Conservation (phyloP, 2,329 filamentous ascomycete species). For the Neofusicoccum cordaticola region DNA sequence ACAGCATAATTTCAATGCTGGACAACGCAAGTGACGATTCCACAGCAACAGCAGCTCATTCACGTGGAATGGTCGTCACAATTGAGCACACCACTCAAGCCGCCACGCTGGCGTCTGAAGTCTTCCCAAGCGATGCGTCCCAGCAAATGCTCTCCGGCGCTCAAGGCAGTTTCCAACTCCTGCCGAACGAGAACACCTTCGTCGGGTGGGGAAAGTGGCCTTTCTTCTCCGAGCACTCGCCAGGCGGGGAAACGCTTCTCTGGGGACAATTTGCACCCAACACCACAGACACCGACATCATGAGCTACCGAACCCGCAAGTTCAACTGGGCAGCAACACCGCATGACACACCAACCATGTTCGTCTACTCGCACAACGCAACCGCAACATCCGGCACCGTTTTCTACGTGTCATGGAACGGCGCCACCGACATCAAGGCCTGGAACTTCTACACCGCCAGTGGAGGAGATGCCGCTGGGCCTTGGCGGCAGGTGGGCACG, state of each 20-base stretch:
- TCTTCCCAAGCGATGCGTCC: conserved; percentile 41
- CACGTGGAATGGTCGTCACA: conserved; percentile 37
- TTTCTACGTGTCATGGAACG: conserved; percentile 28
- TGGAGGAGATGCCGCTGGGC: not conserved
- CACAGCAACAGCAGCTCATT: conserved; percentile 21
- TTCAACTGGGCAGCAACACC: conserved; percentile 24
- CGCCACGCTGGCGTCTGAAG: conserved; percentile 44
- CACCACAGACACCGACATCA: conserved; percentile 28
- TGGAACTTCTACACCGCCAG: conserved; percentile 28
- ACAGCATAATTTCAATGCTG: conserved; percentile 53
- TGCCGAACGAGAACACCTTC: conserved; percentile 45
- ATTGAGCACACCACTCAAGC: conserved; percentile 35
- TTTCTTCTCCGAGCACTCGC: conserved; percentile 46
- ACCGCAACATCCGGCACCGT: conserved; percentile 22
- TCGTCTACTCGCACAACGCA: conserved; percentile 16
- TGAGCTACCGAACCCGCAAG: conserved; percentile 35
- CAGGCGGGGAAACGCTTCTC: conserved; percentile 33
- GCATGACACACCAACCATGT: conserved; percentile 18
- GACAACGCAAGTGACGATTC: conserved; percentile 45
- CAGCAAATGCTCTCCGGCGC: conserved; percentile 40
- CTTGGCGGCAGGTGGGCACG: not conserved
- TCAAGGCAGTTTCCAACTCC: conserved; percentile 44
- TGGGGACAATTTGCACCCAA: conserved; percentile 23
- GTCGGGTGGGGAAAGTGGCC: conserved; percentile 51
- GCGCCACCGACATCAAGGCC: conserved; percentile 24